A percentile compares a stretch with the other conserved stretches of the same genome.
Conservation (phyloP, 257 asterid species). For the Anisodus tanguticus region DNA sequence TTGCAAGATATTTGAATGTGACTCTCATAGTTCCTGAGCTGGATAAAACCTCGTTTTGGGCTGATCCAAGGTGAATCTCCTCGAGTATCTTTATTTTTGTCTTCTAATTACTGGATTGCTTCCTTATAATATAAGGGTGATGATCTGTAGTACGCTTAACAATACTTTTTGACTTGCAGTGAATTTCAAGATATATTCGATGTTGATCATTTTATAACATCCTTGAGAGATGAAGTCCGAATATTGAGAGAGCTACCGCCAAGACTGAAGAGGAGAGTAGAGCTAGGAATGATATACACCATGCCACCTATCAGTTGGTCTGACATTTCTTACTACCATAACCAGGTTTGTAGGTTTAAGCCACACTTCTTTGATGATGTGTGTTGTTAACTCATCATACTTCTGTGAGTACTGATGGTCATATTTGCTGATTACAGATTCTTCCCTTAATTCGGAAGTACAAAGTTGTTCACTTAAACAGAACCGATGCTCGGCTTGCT, state of each 20-base stretch:
- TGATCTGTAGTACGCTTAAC: neutral
- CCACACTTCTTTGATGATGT: constrained; percentile 8
- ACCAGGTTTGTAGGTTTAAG: constrained; percentile 56
- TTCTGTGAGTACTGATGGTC: constrained; percentile 25
- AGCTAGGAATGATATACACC: constrained; percentile 66
- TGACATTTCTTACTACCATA: constrained; percentile 81
- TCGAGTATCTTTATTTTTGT: neutral
- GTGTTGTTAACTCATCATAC: constrained; percentile 20
- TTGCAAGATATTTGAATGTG: constrained; percentile 90
- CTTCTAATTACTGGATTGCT: neutral
- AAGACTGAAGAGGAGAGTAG: constrained; percentile 83
- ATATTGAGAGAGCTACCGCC: constrained; percentile 91
- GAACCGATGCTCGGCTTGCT: constrained; percentile 94
- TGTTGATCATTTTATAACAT: constrained; percentile 86
- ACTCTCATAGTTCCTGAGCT: constrained; percentile 94
- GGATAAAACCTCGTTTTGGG: constrained; percentile 98
- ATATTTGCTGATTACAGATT: constrained; percentile 56
- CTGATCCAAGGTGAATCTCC: constrained; percentile 82
- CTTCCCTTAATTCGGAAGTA: constrained; percentile 87
- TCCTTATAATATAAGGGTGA: neutral
- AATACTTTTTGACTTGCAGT: constrained; percentile 50
- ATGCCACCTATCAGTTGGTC: constrained; percentile 99
- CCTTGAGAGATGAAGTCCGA: constrained; percentile 95
- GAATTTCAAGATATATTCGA: constrained; percentile 94
- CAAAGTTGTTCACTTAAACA: constrained; percentile 89